These are phyloP conservation scores for Neofusicoccum kwambonambiense DNA, from an alignment of 2,329 filamentous ascomycete species.

Conservation along the genomic window DNA sequence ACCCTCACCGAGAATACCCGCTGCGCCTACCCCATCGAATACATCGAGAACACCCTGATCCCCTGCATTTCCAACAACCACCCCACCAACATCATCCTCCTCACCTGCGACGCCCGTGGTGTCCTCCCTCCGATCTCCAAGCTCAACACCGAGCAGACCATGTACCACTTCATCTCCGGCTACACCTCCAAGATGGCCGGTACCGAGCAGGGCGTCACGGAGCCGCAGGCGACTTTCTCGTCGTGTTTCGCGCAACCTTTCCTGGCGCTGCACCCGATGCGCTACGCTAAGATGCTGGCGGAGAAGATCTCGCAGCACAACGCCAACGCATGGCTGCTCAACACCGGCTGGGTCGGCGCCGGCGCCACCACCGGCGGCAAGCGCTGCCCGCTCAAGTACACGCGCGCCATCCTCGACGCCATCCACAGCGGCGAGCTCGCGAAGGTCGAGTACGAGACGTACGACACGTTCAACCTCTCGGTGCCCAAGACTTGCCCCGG, in stretches of 20 bases:
- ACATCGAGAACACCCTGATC: conserved; percentile 98
- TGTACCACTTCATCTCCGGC: conserved; percentile 99
- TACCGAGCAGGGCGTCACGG: conserved; percentile 93
- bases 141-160: conserved; percentile 89
- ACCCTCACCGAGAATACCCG: conserved; percentile 98
- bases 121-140: conserved; percentile 98
- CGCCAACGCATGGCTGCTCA: conserved; percentile 96
- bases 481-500: conserved; percentile 90
- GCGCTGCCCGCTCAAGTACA: conserved; percentile 98
- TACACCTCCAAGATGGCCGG: conserved; percentile 99
- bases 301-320: conserved; percentile 97
- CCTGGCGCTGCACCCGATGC: conserved; percentile 98
- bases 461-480: conserved; percentile 93
- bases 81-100: conserved; percentile 95
- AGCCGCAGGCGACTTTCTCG: conserved; percentile 98
- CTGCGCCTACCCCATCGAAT: conserved; percentile 98
- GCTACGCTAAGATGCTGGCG: conserved; percentile 96
- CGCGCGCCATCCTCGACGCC: conserved; percentile 93
- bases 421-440: conserved; percentile 97
- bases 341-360: conserved; percentile 96
- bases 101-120: conserved; percentile 96
- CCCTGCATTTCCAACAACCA: conserved; percentile 85
- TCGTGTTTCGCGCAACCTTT: conserved; percentile 99
- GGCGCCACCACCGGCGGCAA: conserved; percentile 88
- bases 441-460: conserved; percentile 88